A percentile compares a stretch with the other conserved stretches of the same genome.
phyloP scores from a whole-genome alignment of 2,329 filamentous ascomycete species.

The Pseudonectria buxi region DNA sequence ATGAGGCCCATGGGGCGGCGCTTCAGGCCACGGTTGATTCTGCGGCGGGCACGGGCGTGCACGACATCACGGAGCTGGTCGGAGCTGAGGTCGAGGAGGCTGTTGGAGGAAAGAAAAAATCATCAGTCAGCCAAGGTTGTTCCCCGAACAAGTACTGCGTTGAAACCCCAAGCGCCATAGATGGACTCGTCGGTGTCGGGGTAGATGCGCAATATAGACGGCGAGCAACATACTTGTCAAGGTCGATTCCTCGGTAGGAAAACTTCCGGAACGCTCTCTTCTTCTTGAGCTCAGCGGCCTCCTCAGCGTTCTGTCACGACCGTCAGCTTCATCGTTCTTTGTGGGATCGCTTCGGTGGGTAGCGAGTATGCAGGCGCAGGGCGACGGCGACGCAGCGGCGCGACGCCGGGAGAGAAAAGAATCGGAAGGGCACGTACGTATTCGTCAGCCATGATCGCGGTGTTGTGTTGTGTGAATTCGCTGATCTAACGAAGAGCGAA shows the following conservation, averaged over 20 bases:
- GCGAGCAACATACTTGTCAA: conserved; percentile 77
- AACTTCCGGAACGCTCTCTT: conserved; percentile 99
- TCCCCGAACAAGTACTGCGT: conserved; percentile 2
- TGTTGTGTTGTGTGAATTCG: conserved; percentile 37
- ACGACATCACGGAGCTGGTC: conserved; percentile 99
- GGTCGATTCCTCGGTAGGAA: conserved; percentile 98
- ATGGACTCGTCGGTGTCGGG: conserved; percentile 21
- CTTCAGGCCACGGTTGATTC: conserved; percentile 99
- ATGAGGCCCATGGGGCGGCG: conserved; percentile 99
- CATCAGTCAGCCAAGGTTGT: conserved; percentile 16
- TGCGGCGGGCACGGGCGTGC: conserved; percentile 94
- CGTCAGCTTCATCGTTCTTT: conserved; percentile 23
- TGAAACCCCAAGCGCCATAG: conserved; percentile 4
- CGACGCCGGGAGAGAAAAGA: conserved; percentile 20
- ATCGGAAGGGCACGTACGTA: conserved; percentile 59
- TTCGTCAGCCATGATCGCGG: conserved; percentile 77
- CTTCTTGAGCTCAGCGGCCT: conserved; percentile 99
- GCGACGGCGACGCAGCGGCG: conserved; percentile 23
- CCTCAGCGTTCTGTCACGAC: conserved; percentile 74
- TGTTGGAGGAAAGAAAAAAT: conserved; percentile 32
- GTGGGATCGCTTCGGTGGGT: conserved; percentile 5
- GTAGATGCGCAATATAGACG: conserved; percentile 8
- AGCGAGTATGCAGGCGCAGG: conserved; percentile 3
- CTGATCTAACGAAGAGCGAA: conserved; percentile 40
- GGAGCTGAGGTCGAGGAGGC: conserved; percentile 96